phyloP scores from a whole-genome alignment of 2,329 filamentous ascomycete species.

The Aureobasidium sp. region DNA sequence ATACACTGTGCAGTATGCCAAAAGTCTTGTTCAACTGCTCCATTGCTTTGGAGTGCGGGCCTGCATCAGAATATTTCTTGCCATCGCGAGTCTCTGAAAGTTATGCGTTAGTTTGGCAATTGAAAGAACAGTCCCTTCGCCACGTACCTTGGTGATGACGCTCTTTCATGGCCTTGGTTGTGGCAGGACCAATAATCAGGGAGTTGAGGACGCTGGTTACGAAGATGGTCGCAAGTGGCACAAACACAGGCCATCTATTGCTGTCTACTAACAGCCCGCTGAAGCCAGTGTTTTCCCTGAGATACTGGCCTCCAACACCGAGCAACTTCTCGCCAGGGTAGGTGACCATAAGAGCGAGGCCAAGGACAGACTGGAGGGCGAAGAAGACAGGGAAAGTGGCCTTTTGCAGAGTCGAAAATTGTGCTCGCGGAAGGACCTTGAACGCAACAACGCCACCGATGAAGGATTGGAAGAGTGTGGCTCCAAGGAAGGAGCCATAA shows the following conservation, averaged over 20 bases:
- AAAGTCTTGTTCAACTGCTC: slow-evolving; percentile 69
- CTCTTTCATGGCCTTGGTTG: slow-evolving; percentile 64
- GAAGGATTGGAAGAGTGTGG: slow-evolving; percentile 83
- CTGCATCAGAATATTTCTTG: slow-evolving; percentile 73
- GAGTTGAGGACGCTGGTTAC: slow-evolving; percentile 64
- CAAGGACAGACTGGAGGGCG: slow-evolving; percentile 67
- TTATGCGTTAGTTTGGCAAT: neutral
- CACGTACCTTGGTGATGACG: slow-evolving; percentile 68
- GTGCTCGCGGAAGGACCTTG: slow-evolving; percentile 64
- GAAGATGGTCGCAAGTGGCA: slow-evolving; percentile 62
- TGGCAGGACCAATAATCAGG: slow-evolving; percentile 63
- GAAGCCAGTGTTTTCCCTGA: slow-evolving; percentile 22
- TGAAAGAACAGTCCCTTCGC: neutral
- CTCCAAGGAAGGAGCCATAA: slow-evolving; percentile 77
- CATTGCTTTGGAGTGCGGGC: slow-evolving; percentile 82
- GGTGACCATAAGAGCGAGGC: slow-evolving; percentile 66
- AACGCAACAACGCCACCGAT: slow-evolving; percentile 65
- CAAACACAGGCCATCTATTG: slow-evolving; percentile 56
- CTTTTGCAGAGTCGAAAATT: slow-evolving; percentile 74
- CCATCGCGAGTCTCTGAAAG: slow-evolving; percentile 69
- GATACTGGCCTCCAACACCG: slow-evolving; percentile 18
- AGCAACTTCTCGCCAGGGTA: slow-evolving; percentile 55
- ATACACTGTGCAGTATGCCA: slow-evolving; percentile 69
- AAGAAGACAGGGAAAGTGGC: slow-evolving; percentile 87
- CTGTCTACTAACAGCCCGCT: slow-evolving; percentile 45